Conservation (phyloP, 495 filamentous ascomycete genomes). For the Podospora bellae-mahoneyi region DNA sequence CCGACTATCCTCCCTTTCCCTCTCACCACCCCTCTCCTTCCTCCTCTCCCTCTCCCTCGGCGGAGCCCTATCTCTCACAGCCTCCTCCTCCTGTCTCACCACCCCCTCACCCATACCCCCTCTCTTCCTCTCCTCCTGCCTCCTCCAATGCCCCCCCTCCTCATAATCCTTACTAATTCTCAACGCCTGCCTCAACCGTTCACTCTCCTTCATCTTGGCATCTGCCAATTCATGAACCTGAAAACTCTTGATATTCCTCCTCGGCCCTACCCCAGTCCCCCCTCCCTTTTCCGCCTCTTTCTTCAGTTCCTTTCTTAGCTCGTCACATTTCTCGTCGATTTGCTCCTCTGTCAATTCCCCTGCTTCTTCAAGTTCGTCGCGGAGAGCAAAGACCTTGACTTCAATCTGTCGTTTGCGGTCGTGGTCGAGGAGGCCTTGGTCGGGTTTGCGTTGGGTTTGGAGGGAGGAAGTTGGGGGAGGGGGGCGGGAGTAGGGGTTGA, state of each 20-base stretch:
- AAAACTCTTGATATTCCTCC: constrained; percentile 71
- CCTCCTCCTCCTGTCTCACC: not conserved
- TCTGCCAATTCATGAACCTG: constrained; percentile 95
- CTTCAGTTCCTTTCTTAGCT: constrained; percentile 60
- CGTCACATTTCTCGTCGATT: constrained; percentile 65
- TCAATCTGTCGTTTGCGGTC: constrained; percentile 85
- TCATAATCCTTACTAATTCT: constrained; percentile 86
- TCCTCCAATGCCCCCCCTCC: constrained; percentile 74
- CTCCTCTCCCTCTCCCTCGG: not conserved
- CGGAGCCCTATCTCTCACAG: not conserved
- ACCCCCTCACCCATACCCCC: not conserved
- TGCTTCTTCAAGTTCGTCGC: constrained; percentile 86
- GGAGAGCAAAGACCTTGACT: constrained; percentile 84
- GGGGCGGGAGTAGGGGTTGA: constrained; percentile 13
- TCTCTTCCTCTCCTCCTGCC: constrained; percentile 59
- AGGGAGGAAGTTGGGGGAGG: not conserved
- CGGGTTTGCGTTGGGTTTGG: constrained; percentile 77
- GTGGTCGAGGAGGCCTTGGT: constrained; percentile 89
- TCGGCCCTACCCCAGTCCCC: constrained; percentile 33
- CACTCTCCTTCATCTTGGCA: constrained; percentile 94
- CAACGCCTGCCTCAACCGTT: constrained; percentile 80
- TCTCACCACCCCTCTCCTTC: not conserved
- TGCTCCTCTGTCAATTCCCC: constrained; percentile 80
- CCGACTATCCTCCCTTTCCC: not conserved
- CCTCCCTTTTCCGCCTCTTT: constrained; percentile 42